Evolutionary conservation across 345 rosid species (phyloP), one percentile per base, ranked within the genome.

Genomic region (Streptanthus diversifolius): DNA sequence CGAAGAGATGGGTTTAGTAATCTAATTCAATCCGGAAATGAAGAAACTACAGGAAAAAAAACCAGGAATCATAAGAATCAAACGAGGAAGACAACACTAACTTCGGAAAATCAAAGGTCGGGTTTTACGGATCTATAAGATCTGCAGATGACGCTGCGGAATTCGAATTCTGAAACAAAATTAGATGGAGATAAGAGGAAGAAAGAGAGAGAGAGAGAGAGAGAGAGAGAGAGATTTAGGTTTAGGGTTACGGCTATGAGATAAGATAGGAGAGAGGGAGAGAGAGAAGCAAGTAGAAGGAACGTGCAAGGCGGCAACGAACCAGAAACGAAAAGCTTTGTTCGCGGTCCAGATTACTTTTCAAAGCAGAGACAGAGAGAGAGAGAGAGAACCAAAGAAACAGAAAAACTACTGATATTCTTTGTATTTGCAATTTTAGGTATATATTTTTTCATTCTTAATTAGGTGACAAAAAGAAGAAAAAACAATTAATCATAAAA

Each of bases 331-430:
- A 66, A 74, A 71, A 67, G 87, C 83, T 71, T 75, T 49, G 77
- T 73, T 80, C 82, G 84, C 87, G 88, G 90, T 83, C 80, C 77
- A 83, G 82, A 83, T 83, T 84, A 84, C 83, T 74, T 81, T 82
- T 66, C 70, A 61, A 75, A 60, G 79, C 69, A 47, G 18, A 68
- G 66, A 57, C 66, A 78, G 48, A 77, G 49, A 32, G 30, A 43
- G 10, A 8, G 36, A 5, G 55, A 43, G 10, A 8, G 35, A 7
- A 11, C 64, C 30, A 32, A 52, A 14, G 15, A 52, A 44, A 59
- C 29, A 55, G 66, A 64, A 56, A 68, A 56, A 30, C 68, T 45
- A 65, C 44, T 24, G 17, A 54, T 13, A 15, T 27, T 27, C 62
- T 36, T 22, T 6, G 0, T 36, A 33, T 22, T 8, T 66, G 10